A percentile compares a stretch with the other conserved stretches of the same genome.
phyloP scores from a whole-genome alignment of 2,329 filamentous ascomycete species.

The Geosmithia flava region DNA sequence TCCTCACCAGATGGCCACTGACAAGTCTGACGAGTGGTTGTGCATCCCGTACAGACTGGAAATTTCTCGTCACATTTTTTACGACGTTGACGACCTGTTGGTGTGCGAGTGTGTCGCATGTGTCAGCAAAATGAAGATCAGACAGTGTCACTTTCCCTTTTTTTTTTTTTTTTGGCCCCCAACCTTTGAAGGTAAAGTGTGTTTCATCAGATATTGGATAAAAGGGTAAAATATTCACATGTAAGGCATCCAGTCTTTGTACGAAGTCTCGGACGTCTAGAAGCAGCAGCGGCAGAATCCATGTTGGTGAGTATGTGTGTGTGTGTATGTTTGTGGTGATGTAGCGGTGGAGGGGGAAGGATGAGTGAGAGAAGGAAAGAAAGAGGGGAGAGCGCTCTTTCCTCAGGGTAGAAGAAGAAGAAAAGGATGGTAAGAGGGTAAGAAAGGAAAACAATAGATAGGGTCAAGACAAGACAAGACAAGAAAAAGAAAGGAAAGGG shows the following conservation, averaged over 20 bases:
- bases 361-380: too few relatives aligned
- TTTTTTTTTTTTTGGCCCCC: too few relatives aligned
- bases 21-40: background rate
- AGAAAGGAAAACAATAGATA: too few relatives aligned
- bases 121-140: background rate
- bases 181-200: too few relatives aligned
- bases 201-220: too few relatives aligned
- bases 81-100: background rate
- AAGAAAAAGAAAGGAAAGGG: background rate
- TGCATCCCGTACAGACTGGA: background rate
- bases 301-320: too few relatives aligned
- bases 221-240: too few relatives aligned
- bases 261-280: constrained; percentile 2
- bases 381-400: too few relatives aligned
- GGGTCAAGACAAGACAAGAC: background rate
- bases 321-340: background rate
- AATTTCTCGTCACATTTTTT: background rate
- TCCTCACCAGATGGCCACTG: background rate
- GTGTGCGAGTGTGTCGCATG: background rate
- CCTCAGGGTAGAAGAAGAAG: too few relatives aligned
- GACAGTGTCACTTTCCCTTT: too few relatives aligned
- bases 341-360: background rate
- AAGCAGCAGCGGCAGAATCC: background rate
- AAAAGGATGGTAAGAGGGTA: too few relatives aligned
- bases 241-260: constrained; percentile 6